A percentile compares a stretch with the other conserved stretches of the same genome.
Evolutionary conservation across 2,329 filamentous ascomycete species (phyloP).

Genomic region (Fusarium guadeloupense): DNA sequence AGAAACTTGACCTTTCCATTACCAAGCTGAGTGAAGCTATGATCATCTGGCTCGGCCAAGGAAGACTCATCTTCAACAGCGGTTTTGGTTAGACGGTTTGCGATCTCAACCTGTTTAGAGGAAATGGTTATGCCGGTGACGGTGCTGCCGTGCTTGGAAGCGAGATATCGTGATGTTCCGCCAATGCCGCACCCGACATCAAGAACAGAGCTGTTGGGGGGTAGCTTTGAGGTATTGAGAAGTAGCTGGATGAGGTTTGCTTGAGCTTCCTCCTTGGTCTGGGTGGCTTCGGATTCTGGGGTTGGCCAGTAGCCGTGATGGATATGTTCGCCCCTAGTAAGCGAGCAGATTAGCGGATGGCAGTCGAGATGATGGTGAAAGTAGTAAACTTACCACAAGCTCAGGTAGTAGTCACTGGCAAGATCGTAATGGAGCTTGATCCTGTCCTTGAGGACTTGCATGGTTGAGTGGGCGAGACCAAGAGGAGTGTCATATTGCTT

Average conservation of each 20-base stretch:
- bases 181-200: slow-evolving; percentile 70
- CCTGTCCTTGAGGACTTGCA: slow-evolving; percentile 63
- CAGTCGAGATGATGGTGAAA: not conserved
- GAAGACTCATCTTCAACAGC: slow-evolving; percentile 38
- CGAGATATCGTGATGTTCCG: slow-evolving; percentile 66
- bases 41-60: slow-evolving; percentile 28
- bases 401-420: slow-evolving; percentile 69
- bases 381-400: slow-evolving; percentile 58
- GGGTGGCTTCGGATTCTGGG: slow-evolving; percentile 53
- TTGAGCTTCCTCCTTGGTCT: slow-evolving; percentile 67
- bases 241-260: slow-evolving; percentile 65
- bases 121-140: slow-evolving; percentile 71
- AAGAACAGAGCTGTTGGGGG: slow-evolving; percentile 50
- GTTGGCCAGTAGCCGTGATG: slow-evolving; percentile 70
- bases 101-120: slow-evolving; percentile 66
- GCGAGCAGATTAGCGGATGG: slow-evolving; percentile 2
- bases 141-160: slow-evolving; percentile 58
- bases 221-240: slow-evolving; percentile 51
- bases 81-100: slow-evolving; percentile 57
- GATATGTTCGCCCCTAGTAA: slow-evolving; percentile 67
- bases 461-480: slow-evolving; percentile 56
- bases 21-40: slow-evolving; percentile 52
- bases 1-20: slow-evolving; percentile 62
- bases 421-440: slow-evolving; percentile 70
- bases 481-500: slow-evolving; percentile 57